Base-by-base conservation (phyloP, 2,329 filamentous ascomycete species). In the Escovopsis weberi region DNA sequence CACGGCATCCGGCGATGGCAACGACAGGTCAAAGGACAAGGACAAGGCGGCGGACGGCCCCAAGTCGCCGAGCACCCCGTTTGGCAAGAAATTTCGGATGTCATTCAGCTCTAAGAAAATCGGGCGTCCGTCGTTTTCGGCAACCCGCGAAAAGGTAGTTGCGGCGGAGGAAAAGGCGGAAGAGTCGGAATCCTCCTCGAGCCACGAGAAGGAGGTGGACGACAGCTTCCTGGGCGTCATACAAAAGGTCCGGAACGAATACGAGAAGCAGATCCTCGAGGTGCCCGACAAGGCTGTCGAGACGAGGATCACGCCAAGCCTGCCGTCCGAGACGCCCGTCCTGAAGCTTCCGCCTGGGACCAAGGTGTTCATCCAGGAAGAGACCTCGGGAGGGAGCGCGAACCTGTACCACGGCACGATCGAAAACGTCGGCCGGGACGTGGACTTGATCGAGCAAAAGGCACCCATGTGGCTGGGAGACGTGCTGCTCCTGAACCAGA, bases 381-480 rank as follows among this genome's bases (percentile, higher is more conserved):
- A 82, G 57, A 80, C 75, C 2, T 63, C 62, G 2, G 79, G 78
- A 34, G 78, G 78, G 41, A 80, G 74, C 44, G 85, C 85, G 26
- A 91, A 96, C 65, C 68, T 96, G 10, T 98, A 95, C 57, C 75
- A 91, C 54, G 89, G 91, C 26, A 94, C 82, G 3, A 85, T 96
- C 3, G 82, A 77, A 43, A 78, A 76, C 7, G 72, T 93, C 4
- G 83, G 82, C 2, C 68, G 75, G 38, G 85, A 94, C 53, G 81
- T 80, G 18, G 85, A 94, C 59, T 65, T 81, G 18, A 81, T 98
- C 41, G 88, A 96, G 63, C 82, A 85, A 54, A 76, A 81, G 35
- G 87, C 82, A 6, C 89, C 91, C 2, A 82, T 84, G 68, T 98
- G 91, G 91, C 70, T 98, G 6, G 88, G 84, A 12, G 88, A 96